A percentile compares a stretch with the other conserved stretches of the same genome.
These are phyloP conservation scores for Coix lacrymajobi DNA, from an alignment of 176 grass and related monocot genomes.

Conservation along the genomic window DNA sequence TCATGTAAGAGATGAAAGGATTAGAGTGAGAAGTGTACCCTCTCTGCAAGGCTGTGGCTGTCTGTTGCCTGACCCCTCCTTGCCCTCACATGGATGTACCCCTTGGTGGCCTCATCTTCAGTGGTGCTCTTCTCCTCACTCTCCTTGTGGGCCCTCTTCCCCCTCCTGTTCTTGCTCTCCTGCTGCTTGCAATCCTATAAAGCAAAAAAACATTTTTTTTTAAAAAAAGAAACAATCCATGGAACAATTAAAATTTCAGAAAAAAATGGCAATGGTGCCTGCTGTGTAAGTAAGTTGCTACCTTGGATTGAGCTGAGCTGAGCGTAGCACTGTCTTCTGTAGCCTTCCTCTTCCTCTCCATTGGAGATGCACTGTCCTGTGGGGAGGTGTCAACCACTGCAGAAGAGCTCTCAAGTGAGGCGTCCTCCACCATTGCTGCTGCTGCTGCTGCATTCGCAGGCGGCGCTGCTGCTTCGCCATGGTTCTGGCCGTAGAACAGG, in stretches of 20 bases:
- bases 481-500: constrained; percentile 35
- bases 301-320: constrained; percentile 62
- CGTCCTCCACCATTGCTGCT: constrained; percentile 26
- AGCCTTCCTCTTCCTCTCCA: constrained; percentile 68
- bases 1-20: constrained; percentile 8
- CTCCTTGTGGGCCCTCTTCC: constrained; percentile 41
- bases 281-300: not conserved
- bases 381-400: constrained; percentile 42
- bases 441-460: constrained; percentile 10
- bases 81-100: constrained; percentile 95
- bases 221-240: not conserved
- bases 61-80: constrained; percentile 96
- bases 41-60: constrained; percentile 95
- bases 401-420: constrained; percentile 41
- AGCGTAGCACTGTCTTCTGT: constrained; percentile 41
- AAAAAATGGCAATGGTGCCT: constrained; percentile 14
- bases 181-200: constrained; percentile 46
- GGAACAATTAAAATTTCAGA: not conserved
- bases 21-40: constrained; percentile 39
- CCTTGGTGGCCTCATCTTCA: constrained; percentile 54
- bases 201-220: not conserved
- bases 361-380: constrained; percentile 25
- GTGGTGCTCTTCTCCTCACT: constrained; percentile 41
- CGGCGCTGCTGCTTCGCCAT: constrained; percentile 9
- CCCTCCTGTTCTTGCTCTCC: constrained; percentile 55